Conservation (phyloP, 352 stramenopile genomes). For the Globisporangium mamillatum region DNA sequence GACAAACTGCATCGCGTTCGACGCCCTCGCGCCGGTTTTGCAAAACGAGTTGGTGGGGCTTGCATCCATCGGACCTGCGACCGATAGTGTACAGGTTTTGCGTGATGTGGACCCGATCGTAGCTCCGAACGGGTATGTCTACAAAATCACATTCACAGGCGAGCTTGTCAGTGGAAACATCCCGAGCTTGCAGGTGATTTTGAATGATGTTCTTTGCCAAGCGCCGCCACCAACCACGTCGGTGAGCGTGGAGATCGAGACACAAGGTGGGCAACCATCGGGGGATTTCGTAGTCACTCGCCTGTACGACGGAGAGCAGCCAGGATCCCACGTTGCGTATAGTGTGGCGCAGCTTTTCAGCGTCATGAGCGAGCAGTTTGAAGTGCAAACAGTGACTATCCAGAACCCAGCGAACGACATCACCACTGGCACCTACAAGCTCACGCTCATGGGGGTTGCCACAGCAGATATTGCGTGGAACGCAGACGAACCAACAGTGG, state of each 20-base stretch:
- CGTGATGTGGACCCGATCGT: constrained; percentile 34
- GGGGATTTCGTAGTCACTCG: constrained; percentile 43
- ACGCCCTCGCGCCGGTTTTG: constrained; percentile 22
- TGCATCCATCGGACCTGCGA: constrained; percentile 28
- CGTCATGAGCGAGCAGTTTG: constrained; percentile 70
- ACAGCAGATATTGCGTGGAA: constrained; percentile 58
- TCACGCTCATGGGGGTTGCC: constrained; percentile 26
- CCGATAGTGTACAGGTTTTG: constrained; percentile 41
- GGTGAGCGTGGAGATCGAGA: constrained; percentile 22
- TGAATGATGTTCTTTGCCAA: constrained; percentile 21
- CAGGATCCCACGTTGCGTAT: constrained; percentile 48
- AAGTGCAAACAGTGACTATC: constrained; percentile 59
- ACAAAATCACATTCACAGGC: constrained; percentile 67
- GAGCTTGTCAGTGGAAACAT: constrained; percentile 56
- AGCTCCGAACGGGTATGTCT: constrained; percentile 54
- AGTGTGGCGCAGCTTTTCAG: constrained; percentile 60
- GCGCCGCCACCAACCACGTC: constrained; percentile 20
- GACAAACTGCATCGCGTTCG: constrained; percentile 40
- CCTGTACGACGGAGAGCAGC: constrained; percentile 54
- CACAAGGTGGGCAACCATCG: constrained; percentile 26
- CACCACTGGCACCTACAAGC: constrained; percentile 32
- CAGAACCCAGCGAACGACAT: constrained; percentile 45
- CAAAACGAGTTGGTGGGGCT: constrained; percentile 29
- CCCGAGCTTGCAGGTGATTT: constrained; percentile 20
- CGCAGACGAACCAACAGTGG: constrained; percentile 42